These are phyloP conservation scores for Pleurotus djamor DNA, from an alignment of 768 basidiomycete species.

Conservation along the genomic window DNA sequence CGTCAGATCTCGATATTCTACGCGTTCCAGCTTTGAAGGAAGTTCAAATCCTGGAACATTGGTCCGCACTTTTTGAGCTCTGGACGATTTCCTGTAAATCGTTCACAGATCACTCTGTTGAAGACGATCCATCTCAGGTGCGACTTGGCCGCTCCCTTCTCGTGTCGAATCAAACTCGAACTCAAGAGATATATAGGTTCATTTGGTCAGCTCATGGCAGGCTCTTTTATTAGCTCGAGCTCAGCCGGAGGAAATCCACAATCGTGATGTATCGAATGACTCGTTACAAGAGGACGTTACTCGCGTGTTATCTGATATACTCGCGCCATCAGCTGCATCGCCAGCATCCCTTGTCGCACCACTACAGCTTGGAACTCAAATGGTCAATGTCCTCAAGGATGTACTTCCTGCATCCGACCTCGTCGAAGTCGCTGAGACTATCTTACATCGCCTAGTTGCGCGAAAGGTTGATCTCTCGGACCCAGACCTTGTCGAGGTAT, in stretches of 20 bases:
- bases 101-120: background rate
- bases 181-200: constrained; percentile 23
- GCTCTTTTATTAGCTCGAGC: constrained; percentile 51
- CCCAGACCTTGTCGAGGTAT: constrained; percentile 32
- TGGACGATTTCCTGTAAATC: background rate
- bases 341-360: background rate
- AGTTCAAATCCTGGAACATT: constrained; percentile 33
- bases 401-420: constrained; percentile 42
- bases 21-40: constrained; percentile 31
- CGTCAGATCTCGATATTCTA: constrained; percentile 18
- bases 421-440: constrained; percentile 36
- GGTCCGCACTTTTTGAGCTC: constrained; percentile 19
- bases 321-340: constrained; percentile 18
- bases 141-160: constrained; percentile 7
- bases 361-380: background rate
- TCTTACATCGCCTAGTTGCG: constrained; percentile 45
- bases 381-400: constrained; percentile 44
- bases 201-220: constrained; percentile 48
- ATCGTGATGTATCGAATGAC: constrained; percentile 26
- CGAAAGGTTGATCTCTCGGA: constrained; percentile 38
- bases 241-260: constrained; percentile 35
- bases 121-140: background rate
- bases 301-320: constrained; percentile 25
- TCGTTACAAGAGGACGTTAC: constrained; percentile 25
- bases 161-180: background rate